Conservation (phyloP, 1,139 yeast species). For the Kazachstania sp. region DNA sequence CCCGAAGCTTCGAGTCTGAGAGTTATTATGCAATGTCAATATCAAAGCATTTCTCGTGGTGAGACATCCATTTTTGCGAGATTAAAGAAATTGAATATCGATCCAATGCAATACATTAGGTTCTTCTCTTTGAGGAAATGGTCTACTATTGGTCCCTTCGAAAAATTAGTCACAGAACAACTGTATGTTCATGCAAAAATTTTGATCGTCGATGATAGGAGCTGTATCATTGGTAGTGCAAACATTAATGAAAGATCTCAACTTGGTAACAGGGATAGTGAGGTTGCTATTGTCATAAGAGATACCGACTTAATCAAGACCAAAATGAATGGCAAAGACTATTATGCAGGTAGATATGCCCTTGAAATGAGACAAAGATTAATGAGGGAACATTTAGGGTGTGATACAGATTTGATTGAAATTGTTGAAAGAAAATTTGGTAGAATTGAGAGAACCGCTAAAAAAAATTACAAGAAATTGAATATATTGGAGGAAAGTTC, state of each 20-base stretch:
- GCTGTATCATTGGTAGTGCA: conserved; percentile 93
- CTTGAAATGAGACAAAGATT: conserved; percentile 81
- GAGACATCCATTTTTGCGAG: conserved; percentile 82
- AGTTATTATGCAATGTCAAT: conserved; percentile 95
- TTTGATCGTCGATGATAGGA: conserved; percentile 87
- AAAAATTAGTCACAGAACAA: conserved; percentile 78
- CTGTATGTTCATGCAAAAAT: conserved; percentile 89
- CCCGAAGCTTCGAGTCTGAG: conserved; percentile 92
- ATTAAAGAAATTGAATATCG: conserved; percentile 67
- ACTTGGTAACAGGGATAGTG: conserved; percentile 91
- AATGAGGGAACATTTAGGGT: conserved; percentile 95
- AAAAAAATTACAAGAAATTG: conserved; percentile 29
- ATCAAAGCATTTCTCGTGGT: conserved; percentile 87
- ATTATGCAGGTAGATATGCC: conserved; percentile 77
- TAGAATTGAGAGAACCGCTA: conserved; percentile 50
- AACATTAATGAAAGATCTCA: conserved; percentile 92
- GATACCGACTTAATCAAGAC: conserved; percentile 71
- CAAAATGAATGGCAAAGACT: conserved; percentile 75
- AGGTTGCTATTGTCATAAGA: conserved; percentile 79
- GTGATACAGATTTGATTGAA: conserved; percentile 82
- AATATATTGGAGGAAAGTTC: conserved; percentile 9
- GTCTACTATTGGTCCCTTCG: conserved; percentile 80
- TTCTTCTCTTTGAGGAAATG: conserved; percentile 89
- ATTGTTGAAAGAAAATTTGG: conserved; percentile 69
- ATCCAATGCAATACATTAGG: conserved; percentile 85